phyloP scores from a whole-genome alignment of 164 flowering plant genomes.

The Chimonanthus salicifolius region DNA sequence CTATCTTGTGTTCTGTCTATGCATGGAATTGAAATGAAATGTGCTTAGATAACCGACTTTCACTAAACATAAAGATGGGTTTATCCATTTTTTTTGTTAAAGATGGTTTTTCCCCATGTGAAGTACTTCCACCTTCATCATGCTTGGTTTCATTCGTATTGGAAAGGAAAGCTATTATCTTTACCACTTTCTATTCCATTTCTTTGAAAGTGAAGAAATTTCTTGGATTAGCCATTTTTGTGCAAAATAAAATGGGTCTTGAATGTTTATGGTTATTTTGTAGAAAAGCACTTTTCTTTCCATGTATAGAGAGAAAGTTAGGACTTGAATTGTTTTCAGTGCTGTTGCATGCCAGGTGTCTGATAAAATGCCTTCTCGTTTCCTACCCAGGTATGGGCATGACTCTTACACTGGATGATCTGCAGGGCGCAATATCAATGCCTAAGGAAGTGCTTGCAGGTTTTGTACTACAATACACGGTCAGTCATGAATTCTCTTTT shows the following conservation, averaged over 20 bases:
- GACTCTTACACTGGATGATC: constrained; percentile 86
- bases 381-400: constrained; percentile 58
- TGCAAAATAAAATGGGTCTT: too few relatives aligned
- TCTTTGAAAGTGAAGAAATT: too few relatives aligned
- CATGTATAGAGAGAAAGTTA: background rate
- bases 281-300: background rate
- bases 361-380: too few relatives aligned
- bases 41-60: background rate
- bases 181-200: too few relatives aligned
- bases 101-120: too few relatives aligned
- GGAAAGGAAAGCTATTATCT: too few relatives aligned
- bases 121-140: too few relatives aligned
- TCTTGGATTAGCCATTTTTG: too few relatives aligned
- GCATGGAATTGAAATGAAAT: background rate
- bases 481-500: constrained; percentile 14
- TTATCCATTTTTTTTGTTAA: background rate
- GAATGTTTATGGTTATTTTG: background rate
- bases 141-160: too few relatives aligned
- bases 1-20: background rate
- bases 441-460: constrained; percentile 71
- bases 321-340: too few relatives aligned
- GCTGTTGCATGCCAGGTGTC: too few relatives aligned
- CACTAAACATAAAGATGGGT: background rate
- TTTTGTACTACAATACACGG: constrained; percentile 76
- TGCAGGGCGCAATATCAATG: constrained; percentile 73